A percentile compares a stretch with the other conserved stretches of the same genome.
These are phyloP conservation scores for Aspergillus amoenus DNA, from an alignment of 2,329 filamentous ascomycete genomes.

Conservation along the genomic window DNA sequence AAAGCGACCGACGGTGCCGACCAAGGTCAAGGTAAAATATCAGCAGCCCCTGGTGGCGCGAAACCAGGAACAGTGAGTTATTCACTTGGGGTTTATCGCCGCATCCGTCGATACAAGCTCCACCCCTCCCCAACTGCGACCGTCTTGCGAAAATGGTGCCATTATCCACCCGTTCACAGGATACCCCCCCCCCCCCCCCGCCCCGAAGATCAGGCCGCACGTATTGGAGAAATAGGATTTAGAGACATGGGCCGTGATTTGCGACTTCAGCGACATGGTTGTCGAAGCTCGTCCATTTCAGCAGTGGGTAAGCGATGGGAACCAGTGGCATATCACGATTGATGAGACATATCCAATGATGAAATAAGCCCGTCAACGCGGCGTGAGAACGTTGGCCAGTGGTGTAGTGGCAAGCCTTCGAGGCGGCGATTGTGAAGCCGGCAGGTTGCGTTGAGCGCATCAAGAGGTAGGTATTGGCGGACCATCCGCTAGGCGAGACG, in stretches of 20 bases:
- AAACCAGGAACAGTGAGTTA: not conserved
- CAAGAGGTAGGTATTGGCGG: not conserved
- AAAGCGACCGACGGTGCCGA: not conserved
- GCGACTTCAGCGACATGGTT: not conserved
- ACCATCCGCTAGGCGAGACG: not conserved
- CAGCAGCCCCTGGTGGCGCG: not conserved
- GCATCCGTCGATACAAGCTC: constrained; percentile 18
- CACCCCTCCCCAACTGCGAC: constrained; percentile 19
- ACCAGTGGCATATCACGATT: not conserved
- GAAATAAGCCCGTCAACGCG: not conserved
- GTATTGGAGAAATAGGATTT: not conserved
- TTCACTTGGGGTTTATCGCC: constrained; percentile 6
- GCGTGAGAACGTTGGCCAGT: not conserved
- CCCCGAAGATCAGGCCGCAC: constrained; percentile 1
- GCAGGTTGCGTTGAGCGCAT: not conserved
- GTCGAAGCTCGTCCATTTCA: not conserved
- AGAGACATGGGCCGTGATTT: not conserved
- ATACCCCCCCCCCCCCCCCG: no score
- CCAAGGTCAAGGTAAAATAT: not conserved
- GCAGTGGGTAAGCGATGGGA: not conserved
- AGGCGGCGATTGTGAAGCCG: not conserved
- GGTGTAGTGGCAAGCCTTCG: not conserved
- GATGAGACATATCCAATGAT: not conserved
- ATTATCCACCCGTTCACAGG: not conserved
- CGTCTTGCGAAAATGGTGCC: constrained; percentile 9